phyloP scores from a whole-genome alignment of 2,329 filamentous ascomycete species.

The Diplodia corticola region DNA sequence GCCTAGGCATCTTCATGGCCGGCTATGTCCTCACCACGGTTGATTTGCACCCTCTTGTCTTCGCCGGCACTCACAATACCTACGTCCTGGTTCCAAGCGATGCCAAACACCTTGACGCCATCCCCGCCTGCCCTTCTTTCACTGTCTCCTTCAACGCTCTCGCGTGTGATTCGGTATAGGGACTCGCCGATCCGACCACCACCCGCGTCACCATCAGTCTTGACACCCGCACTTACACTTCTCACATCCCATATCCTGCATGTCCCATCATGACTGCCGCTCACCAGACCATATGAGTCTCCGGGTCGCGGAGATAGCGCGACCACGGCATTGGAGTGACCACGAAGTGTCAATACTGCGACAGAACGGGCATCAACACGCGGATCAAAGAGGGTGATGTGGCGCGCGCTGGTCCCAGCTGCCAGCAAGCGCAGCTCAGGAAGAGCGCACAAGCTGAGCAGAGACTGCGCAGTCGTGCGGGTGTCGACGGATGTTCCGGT shows the following conservation, averaged over 20 bases:
- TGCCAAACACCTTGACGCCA: slow-evolving; percentile 85
- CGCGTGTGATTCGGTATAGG: slow-evolving; percentile 74
- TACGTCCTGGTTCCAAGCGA: slow-evolving; percentile 80
- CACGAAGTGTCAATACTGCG: slow-evolving; percentile 84
- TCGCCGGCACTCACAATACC: slow-evolving; percentile 91
- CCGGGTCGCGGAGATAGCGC: slow-evolving; percentile 61
- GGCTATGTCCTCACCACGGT: slow-evolving; percentile 43
- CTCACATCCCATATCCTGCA: slow-evolving; percentile 93
- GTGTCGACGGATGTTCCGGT: slow-evolving; percentile 78
- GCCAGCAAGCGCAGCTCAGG: slow-evolving; percentile 64
- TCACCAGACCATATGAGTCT: slow-evolving; percentile 80
- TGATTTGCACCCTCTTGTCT: slow-evolving; percentile 93
- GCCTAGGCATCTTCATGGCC: not conserved
- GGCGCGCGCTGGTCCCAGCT: slow-evolving; percentile 79
- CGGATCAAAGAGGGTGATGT: slow-evolving; percentile 92
- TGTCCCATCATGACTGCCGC: slow-evolving; percentile 88
- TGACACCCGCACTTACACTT: slow-evolving; percentile 59
- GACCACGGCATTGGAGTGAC: slow-evolving; percentile 75
- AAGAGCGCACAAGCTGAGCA: slow-evolving; percentile 77
- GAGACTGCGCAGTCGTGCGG: slow-evolving; percentile 77
- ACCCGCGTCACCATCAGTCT: slow-evolving; percentile 54
- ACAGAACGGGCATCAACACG: slow-evolving; percentile 74
- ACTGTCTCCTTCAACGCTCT: slow-evolving; percentile 59
- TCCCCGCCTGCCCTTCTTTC: slow-evolving; percentile 70
- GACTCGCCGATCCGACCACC: slow-evolving; percentile 64